A percentile compares a stretch with the other conserved stretches of the same genome.
Evolutionary conservation across 352 stramenopile genomes (phyloP).

Genomic region (Phytophthora litchii): DNA sequence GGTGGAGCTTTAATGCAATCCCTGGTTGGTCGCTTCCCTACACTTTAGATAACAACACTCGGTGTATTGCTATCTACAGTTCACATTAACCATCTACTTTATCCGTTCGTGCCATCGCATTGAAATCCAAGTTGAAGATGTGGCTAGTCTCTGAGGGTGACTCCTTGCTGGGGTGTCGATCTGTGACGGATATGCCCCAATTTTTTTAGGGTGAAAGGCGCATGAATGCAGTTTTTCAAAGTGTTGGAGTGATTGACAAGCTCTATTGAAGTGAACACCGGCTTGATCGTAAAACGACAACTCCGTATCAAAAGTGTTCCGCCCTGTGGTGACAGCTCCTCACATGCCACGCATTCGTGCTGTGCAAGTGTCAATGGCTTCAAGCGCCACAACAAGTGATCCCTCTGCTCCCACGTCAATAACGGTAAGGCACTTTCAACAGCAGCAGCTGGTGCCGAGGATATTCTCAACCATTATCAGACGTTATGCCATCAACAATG

Average conservation of each 20-base stretch:
- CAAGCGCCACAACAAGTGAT: constrained; percentile 4
- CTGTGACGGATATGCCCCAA: not conserved
- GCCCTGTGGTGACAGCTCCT: not conserved
- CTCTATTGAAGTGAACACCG: no score
- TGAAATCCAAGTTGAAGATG: not conserved
- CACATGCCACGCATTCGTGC: not conserved
- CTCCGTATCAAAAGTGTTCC: constrained; percentile 1
- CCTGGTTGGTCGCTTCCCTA: no score
- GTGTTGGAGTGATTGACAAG: constrained; percentile 2
- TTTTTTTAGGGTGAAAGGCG: constrained; percentile 1
- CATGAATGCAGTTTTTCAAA: not conserved
- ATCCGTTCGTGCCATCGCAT: not conserved
- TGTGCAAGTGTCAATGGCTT: constrained; percentile 2
- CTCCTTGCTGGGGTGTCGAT: not conserved
- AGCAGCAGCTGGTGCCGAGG: not conserved
- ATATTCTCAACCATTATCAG: constrained; percentile 3
- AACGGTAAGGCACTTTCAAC: constrained; percentile 1
- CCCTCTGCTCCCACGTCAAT: constrained; percentile 25
- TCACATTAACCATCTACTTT: not conserved
- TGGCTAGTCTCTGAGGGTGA: not conserved
- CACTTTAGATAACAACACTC: no score
- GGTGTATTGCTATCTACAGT: no score
- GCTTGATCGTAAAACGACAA: constrained; percentile 2
- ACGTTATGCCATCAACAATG: not conserved
- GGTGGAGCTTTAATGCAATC: no score